These are phyloP conservation scores for Lumnitzera littorea DNA, from an alignment of 345 rosid species.

Conservation along the genomic window DNA sequence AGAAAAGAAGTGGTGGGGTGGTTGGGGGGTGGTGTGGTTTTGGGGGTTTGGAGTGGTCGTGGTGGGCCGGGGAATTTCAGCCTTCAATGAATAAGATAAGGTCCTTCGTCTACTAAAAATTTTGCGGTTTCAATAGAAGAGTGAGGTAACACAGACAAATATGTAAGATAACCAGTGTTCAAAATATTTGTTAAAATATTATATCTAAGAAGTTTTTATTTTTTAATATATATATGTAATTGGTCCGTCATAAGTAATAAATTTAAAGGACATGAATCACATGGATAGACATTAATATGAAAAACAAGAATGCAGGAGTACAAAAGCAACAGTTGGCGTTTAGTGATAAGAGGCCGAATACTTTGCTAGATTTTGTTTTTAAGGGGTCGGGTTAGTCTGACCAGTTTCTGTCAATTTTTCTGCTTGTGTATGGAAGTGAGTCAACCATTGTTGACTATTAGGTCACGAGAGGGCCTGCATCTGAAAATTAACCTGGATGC, in stretches of 20 bases:
- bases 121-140: neutral
- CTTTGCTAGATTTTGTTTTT: constrained; percentile 11
- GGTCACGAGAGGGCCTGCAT: neutral
- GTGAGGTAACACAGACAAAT: too few relatives aligned
- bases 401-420: constrained; percentile 3
- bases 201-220: too few relatives aligned
- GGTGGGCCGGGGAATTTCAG: too few relatives aligned
- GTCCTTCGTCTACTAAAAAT: neutral
- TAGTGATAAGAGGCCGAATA: neutral
- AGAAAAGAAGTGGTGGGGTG: too few relatives aligned
- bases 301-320: neutral
- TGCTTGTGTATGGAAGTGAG: constrained; percentile 7
- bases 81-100: constrained; percentile 1
- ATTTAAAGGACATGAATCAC: constrained; percentile 7
- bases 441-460: constrained; percentile 27
- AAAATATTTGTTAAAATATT: too few relatives aligned
- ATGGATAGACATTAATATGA: neutral
- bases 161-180: too few relatives aligned
- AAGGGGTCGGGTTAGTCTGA: constrained; percentile 7
- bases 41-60: too few relatives aligned
- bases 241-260: neutral
- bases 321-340: neutral
- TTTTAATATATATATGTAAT: neutral
- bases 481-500: neutral
- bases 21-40: too few relatives aligned